Percentiles rank a stretch among this genome's conserved stretches.
Conservation (phyloP, 2,329 filamentous ascomycete species). For the Claviceps maximensis region DNA sequence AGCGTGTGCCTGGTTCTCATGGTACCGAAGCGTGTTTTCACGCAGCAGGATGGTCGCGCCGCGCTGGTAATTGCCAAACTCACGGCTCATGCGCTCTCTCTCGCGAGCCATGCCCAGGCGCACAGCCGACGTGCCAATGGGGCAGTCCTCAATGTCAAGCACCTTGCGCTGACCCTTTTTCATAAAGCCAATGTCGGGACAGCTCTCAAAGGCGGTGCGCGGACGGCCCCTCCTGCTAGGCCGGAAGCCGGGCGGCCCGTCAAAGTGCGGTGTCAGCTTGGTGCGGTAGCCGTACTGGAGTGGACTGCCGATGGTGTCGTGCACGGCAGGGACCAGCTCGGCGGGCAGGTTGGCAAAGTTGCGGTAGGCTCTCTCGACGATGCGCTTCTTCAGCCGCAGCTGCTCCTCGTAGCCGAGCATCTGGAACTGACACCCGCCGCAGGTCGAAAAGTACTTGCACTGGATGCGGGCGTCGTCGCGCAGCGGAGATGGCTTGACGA, state of each 20-base stretch:
- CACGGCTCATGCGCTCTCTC: conserved; percentile 57
- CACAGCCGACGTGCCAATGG: conserved; percentile 81
- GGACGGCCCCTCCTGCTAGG: conserved; percentile 34
- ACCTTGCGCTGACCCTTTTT: conserved; percentile 67
- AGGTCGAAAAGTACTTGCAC: conserved; percentile 78
- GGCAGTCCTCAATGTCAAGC: conserved; percentile 93
- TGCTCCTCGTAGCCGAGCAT: conserved; percentile 88
- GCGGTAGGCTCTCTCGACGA: conserved; percentile 81
- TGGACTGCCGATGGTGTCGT: conserved; percentile 80
- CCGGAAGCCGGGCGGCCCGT: conserved; percentile 51
- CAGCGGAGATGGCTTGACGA: conserved; percentile 57
- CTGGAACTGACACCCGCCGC: conserved; percentile 92
- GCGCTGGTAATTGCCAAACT: conserved; percentile 58
- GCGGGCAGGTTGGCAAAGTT: conserved; percentile 80
- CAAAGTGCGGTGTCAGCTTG: conserved; percentile 93
- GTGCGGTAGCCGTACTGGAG: conserved; percentile 89
- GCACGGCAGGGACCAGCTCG: conserved; percentile 60
- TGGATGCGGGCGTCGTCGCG: conserved; percentile 65
- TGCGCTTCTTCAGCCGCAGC: conserved; percentile 66
- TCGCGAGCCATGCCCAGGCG: conserved; percentile 67
- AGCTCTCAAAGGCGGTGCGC: conserved; percentile 36
- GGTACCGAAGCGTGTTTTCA: conserved; percentile 63
- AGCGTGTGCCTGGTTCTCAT: conserved; percentile 25
- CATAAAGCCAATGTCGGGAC: conserved; percentile 83
- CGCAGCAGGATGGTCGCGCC: conserved; percentile 83